Percentiles rank a stretch among this genome's conserved stretches.
These are phyloP conservation scores for Phaeosphaeriaceae sp. DNA, from an alignment of 2,329 filamentous ascomycete genomes.

Conservation along the genomic window DNA sequence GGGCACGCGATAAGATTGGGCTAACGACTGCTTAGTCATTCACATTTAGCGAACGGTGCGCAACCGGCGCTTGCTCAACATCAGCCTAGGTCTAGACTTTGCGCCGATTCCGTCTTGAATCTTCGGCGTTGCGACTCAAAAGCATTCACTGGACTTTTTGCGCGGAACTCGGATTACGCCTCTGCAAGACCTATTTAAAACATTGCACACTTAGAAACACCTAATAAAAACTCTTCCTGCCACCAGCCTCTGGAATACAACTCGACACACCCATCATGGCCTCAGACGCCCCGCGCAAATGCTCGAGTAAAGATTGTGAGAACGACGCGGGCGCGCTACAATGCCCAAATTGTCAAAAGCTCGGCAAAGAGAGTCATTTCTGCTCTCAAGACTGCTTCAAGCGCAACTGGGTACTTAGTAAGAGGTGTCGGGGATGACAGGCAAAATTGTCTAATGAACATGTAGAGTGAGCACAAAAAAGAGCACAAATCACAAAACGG, in stretches of 20 bases:
- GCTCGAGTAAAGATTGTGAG: constrained; percentile 80
- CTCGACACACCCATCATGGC: constrained; percentile 30
- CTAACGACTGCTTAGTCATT: background rate
- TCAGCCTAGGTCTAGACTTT: constrained; percentile 15
- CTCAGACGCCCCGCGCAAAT: constrained; percentile 66
- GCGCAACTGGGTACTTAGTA: constrained; percentile 83
- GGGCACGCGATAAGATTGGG: constrained; percentile 13
- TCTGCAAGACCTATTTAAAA: background rate
- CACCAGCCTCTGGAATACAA: background rate
- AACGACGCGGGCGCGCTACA: constrained; percentile 87
- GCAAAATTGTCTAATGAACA: constrained; percentile 27
- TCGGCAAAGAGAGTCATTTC: constrained; percentile 90
- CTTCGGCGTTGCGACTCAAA: constrained; percentile 18
- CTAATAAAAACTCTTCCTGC: background rate
- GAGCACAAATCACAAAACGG: constrained; percentile 82
- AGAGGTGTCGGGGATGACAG: constrained; percentile 13
- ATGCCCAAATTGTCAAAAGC: constrained; percentile 93
- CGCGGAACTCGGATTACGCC: constrained; percentile 22
- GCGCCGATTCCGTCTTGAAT: constrained; percentile 14
- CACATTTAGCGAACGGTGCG: too few species aligned
- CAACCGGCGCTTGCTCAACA: too few species aligned
- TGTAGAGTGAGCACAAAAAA: constrained; percentile 79
- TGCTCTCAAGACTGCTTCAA: constrained; percentile 99
- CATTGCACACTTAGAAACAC: background rate
- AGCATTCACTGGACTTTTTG: constrained; percentile 18